Evolutionary conservation across 2,329 filamentous ascomycete species (phyloP).

Genomic region (Talaromyces sp.): DNA sequence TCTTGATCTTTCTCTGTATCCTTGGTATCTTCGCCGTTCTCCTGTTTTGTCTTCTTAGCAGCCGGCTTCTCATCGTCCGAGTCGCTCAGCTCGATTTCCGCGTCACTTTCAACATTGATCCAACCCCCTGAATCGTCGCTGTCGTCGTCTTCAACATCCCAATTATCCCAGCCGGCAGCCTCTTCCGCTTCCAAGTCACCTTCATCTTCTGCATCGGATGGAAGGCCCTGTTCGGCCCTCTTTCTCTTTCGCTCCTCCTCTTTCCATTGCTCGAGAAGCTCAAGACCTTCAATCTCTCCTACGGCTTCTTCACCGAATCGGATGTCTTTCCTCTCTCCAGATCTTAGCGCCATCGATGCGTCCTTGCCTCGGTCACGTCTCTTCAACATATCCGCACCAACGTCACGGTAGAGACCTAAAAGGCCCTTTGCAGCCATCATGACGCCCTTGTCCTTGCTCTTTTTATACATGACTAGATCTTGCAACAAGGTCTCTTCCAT

Average conservation of each 20-base stretch:
- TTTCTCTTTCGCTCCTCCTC: slow-evolving; percentile 78
- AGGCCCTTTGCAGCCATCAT: slow-evolving; percentile 97
- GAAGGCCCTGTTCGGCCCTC: slow-evolving; percentile 63
- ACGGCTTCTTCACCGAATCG: slow-evolving; percentile 77
- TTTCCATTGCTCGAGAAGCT: slow-evolving; percentile 89
- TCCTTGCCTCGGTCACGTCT: slow-evolving; percentile 90
- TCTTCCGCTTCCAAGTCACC: slow-evolving; percentile 60
- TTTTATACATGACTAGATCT: slow-evolving; percentile 91
- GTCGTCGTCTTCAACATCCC: slow-evolving; percentile 58
- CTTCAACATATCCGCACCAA: slow-evolving; percentile 81
- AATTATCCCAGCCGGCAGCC: slow-evolving; percentile 53
- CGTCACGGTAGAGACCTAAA: slow-evolving; percentile 83
- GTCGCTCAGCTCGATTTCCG: slow-evolving; percentile 68
- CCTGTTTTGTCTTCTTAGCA: slow-evolving; percentile 60
- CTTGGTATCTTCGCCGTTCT: slow-evolving; percentile 29
- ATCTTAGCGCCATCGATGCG: slow-evolving; percentile 74
- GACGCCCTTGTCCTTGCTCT: slow-evolving; percentile 97
- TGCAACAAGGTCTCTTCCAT: slow-evolving; percentile 96
- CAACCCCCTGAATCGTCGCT: slow-evolving; percentile 78
- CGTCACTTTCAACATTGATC: slow-evolving; percentile 85
- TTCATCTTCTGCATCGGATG: slow-evolving; percentile 56
- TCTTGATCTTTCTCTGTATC: slow-evolving; percentile 37
- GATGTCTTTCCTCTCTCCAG: slow-evolving; percentile 69
- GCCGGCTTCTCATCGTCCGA: slow-evolving; percentile 69
- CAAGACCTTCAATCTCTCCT: slow-evolving; percentile 85